Evolutionary conservation across 2,329 filamentous ascomycete genomes (phyloP).

Genomic region (Paradendryphiella salina): DNA sequence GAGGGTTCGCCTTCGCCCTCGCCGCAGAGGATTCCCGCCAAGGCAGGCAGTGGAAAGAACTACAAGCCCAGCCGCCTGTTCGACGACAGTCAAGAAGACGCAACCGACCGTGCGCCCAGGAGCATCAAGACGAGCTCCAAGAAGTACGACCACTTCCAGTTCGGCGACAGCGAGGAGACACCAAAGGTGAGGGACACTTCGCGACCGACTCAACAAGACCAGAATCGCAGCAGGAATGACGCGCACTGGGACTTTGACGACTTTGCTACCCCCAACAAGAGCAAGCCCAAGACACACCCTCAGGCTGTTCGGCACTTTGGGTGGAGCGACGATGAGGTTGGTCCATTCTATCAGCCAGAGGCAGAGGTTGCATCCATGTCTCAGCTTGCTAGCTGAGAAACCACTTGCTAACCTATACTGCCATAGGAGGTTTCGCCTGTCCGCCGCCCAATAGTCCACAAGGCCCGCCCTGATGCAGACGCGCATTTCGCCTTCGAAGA

Average conservation of each 20-base stretch:
- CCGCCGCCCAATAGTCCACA: constrained; percentile 62
- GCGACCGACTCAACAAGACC: constrained; percentile 52
- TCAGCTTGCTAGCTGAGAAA: background rate
- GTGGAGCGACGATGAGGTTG: constrained; percentile 71
- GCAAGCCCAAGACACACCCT: constrained; percentile 63
- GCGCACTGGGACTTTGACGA: constrained; percentile 84
- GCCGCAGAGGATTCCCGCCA: constrained; percentile 48
- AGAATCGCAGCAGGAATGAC: constrained; percentile 11
- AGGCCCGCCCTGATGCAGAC: constrained; percentile 77
- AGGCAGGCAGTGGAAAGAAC: constrained; percentile 57
- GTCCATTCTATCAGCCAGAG: constrained; percentile 29
- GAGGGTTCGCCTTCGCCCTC: constrained; percentile 43
- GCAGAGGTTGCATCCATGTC: constrained; percentile 16
- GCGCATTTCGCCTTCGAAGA: constrained; percentile 84
- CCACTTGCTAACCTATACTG: constrained; percentile 23
- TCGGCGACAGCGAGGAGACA: constrained; percentile 63
- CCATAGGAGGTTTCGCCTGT: constrained; percentile 61
- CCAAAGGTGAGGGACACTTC: constrained; percentile 52
- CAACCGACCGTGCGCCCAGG: constrained; percentile 22
- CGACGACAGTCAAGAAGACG: constrained; percentile 56
- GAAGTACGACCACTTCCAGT: constrained; percentile 86
- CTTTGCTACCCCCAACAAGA: constrained; percentile 81
- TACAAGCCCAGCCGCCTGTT: constrained; percentile 60
- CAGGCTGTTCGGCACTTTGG: constrained; percentile 75
- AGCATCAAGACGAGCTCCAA: constrained; percentile 69